Evolutionary conservation across 2,329 filamentous ascomycete species (phyloP).

Genomic region (Niveomyces coronatus): DNA sequence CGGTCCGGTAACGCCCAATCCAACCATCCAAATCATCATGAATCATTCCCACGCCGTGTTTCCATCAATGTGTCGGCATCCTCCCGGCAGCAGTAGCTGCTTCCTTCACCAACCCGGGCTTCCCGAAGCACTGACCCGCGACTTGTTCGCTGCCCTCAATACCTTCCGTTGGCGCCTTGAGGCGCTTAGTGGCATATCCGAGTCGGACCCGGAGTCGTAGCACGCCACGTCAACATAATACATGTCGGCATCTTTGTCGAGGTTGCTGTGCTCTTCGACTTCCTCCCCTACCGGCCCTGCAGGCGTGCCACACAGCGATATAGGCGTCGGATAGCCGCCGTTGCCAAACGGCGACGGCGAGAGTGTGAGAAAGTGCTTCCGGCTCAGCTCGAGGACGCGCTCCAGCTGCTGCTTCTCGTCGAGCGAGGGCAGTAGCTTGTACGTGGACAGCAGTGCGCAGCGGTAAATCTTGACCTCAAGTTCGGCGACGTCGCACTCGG

Average conservation of each 20-base stretch:
- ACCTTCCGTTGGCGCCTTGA: too few species aligned
- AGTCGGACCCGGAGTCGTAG: too few species aligned
- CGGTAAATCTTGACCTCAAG: neutral
- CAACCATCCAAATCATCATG: too few species aligned
- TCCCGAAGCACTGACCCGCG: neutral
- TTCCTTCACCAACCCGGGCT: neutral
- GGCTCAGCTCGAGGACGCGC: neutral
- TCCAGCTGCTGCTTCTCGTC: neutral
- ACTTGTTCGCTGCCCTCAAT: neutral
- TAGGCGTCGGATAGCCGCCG: neutral
- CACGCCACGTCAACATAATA: too few species aligned
- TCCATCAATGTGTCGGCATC: too few species aligned
- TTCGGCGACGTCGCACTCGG: neutral
- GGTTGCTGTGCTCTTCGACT: too few species aligned
- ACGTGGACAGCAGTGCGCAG: neutral
- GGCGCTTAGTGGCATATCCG: too few species aligned
- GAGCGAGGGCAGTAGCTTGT: neutral
- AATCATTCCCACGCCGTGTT: too few species aligned
- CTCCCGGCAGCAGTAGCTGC: neutral
- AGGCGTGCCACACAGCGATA: neutral
- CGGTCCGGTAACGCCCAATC: too few species aligned
- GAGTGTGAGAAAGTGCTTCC: neutral
- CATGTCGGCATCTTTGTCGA: too few species aligned
- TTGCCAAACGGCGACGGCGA: neutral
- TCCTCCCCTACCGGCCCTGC: too few species aligned